phyloP scores from a whole-genome alignment of 202 grass and related monocot genomes.

The Elaeis oleifera region DNA sequence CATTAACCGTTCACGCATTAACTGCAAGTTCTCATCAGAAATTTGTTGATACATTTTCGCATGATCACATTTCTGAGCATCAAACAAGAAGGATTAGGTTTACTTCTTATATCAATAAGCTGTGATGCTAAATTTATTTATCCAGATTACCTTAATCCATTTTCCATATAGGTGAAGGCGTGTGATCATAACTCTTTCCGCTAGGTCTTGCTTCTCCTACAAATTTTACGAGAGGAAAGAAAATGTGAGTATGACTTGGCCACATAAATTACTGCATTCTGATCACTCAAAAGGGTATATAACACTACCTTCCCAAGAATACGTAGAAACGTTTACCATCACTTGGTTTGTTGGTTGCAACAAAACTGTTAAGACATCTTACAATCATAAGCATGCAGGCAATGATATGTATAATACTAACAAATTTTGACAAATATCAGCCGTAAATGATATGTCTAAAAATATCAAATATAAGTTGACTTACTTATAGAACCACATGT shows the following conservation, averaged over 20 bases:
- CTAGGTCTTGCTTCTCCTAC: conserved; percentile 89
- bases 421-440: too few relatives aligned
- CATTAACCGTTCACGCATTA: conserved; percentile 80
- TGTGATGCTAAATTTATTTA: background rate
- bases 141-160: conserved; percentile 85
- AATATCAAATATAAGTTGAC: background rate
- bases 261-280: background rate
- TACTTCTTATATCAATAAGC: background rate
- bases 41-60: conserved; percentile 73
- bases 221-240: background rate
- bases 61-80: conserved; percentile 78
- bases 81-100: background rate
- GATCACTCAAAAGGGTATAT: background rate
- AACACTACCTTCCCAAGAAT: conserved; percentile 58
- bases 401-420: too few relatives aligned
- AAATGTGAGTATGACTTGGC: background rate
- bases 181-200: conserved; percentile 83
- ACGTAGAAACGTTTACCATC: conserved; percentile 68
- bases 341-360: conserved; percentile 63
- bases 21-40: conserved; percentile 68
- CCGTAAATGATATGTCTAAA: too few relatives aligned
- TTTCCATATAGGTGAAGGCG: conserved; percentile 77
- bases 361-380: conserved; percentile 33
- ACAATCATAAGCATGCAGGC: too few relatives aligned
- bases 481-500: conserved; percentile 88